These are phyloP conservation scores for Fusarium liriodendri DNA, from an alignment of 2,329 filamentous ascomycete species.

Conservation along the genomic window DNA sequence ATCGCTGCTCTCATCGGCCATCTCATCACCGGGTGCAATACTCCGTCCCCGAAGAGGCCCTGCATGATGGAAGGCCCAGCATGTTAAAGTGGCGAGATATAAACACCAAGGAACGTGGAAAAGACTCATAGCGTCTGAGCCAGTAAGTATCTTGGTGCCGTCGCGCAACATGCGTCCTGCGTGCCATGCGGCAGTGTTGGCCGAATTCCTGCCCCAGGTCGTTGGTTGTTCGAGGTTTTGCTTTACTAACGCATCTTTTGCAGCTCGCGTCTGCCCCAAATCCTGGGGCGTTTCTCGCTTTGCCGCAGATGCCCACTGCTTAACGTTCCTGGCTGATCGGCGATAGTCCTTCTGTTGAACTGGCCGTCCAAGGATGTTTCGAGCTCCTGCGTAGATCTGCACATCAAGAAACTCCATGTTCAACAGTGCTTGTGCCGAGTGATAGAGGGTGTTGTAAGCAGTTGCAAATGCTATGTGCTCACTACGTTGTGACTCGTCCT, in stretches of 20 bases:
- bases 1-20: slow-evolving; percentile 32
- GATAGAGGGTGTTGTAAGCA: slow-evolving; percentile 66
- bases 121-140: slow-evolving; percentile 62
- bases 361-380: slow-evolving; percentile 67
- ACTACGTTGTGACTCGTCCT: slow-evolving; percentile 18
- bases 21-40: neutral
- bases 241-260: neutral
- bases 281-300: neutral
- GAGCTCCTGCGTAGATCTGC: slow-evolving; percentile 70
- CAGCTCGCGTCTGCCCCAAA: neutral
- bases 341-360: slow-evolving; percentile 63
- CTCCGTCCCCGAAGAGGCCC: neutral
- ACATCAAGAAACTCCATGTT: slow-evolving; percentile 70
- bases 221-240: neutral
- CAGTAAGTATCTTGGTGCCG: slow-evolving; percentile 59
- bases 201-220: slow-evolving; percentile 30
- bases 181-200: slow-evolving; percentile 62
- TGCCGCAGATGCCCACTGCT: slow-evolving; percentile 56
- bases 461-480: slow-evolving; percentile 55
- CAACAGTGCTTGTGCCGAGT: slow-evolving; percentile 66
- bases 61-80: slow-evolving; percentile 68
- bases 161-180: slow-evolving; percentile 64
- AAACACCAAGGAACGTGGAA: slow-evolving; percentile 73
- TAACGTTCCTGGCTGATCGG: slow-evolving; percentile 62
- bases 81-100: slow-evolving; percentile 68